Conservation (phyloP, 2,329 filamentous ascomycete genomes). For the Microdochium paspali region DNA sequence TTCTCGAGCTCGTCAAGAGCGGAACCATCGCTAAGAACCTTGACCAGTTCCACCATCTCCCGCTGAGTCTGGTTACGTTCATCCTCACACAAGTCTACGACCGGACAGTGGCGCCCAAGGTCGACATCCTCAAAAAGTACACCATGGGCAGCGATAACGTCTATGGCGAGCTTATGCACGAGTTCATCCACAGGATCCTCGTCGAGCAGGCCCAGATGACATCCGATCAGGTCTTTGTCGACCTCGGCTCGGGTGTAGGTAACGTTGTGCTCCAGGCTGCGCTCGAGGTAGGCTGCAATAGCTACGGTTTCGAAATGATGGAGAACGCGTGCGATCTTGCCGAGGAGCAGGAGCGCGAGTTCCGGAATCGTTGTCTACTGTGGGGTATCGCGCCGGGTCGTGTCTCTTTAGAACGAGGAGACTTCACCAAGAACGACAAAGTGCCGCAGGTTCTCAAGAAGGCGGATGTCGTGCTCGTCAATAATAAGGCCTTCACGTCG, state of each 20-base stretch:
- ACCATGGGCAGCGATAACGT: constrained; percentile 87
- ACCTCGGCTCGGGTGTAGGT: constrained; percentile 90
- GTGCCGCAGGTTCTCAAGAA: constrained; percentile 68
- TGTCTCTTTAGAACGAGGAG: constrained; percentile 72
- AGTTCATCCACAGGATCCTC: constrained; percentile 77
- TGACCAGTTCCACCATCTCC: constrained; percentile 57
- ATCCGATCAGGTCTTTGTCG: constrained; percentile 81
- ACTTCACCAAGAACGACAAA: constrained; percentile 66
- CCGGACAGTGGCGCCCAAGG: constrained; percentile 82
- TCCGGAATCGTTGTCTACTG: constrained; percentile 71
- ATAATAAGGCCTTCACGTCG: constrained; percentile 93
- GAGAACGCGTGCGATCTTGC: constrained; percentile 78
- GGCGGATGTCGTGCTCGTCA: constrained; percentile 93
- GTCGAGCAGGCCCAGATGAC: constrained; percentile 66
- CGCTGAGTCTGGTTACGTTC: constrained; percentile 64
- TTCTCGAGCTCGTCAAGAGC: constrained; percentile 56
- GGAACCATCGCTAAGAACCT: constrained; percentile 67
- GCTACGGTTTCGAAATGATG: constrained; percentile 97
- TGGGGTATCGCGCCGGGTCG: constrained; percentile 80
- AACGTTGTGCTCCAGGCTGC: constrained; percentile 94
- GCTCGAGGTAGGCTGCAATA: constrained; percentile 85
- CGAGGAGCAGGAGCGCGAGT: constrained; percentile 71
- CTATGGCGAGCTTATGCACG: constrained; percentile 84
- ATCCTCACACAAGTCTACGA: constrained; percentile 85
- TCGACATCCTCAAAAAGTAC: constrained; percentile 76